Percentiles rank a stretch among this genome's conserved stretches.
Conservation (phyloP, 208 protist species). For the Trypanosomatidae sp. region DNA sequence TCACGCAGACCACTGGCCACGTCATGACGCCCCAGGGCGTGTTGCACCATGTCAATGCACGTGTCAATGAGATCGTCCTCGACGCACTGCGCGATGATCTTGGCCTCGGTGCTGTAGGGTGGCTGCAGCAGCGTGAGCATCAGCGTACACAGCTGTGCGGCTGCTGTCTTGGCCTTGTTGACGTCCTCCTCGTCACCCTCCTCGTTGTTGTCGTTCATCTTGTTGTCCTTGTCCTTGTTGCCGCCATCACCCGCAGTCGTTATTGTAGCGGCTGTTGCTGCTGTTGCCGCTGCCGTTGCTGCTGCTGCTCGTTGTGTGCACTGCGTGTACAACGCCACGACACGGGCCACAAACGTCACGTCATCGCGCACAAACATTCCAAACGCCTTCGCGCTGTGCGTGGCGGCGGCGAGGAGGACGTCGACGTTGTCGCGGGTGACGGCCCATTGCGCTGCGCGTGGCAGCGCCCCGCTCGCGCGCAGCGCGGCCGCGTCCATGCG, state of each 20-base stretch:
- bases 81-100: slow-evolving; percentile 60
- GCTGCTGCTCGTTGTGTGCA: neutral
- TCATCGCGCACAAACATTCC: slow-evolving; percentile 34
- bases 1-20: slow-evolving; percentile 46
- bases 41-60: slow-evolving; percentile 72
- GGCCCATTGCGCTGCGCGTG: slow-evolving; percentile 3
- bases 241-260: too few relatives aligned
- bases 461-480: neutral
- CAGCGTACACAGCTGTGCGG: slow-evolving; percentile 31
- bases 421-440: slow-evolving; percentile 32
- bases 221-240: too few relatives aligned
- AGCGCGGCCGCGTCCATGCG: neutral
- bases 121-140: slow-evolving; percentile 28
- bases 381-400: slow-evolving; percentile 36
- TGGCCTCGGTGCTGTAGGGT: slow-evolving; percentile 57
- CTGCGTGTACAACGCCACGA: slow-evolving; percentile 31
- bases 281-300: neutral
- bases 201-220: too few relatives aligned
- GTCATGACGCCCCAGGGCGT: slow-evolving; percentile 40
- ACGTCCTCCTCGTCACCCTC: slow-evolving; percentile 2
- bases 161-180: slow-evolving; percentile 1
- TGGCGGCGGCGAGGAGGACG: slow-evolving; percentile 27
- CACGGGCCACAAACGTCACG: slow-evolving; percentile 27
- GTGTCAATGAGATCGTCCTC: slow-evolving; percentile 41
- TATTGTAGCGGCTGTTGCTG: slow-evolving; percentile 1